A percentile compares a stretch with the other conserved stretches of the same genome.
phyloP scores from a whole-genome alignment of 179 eudicot species.

The Vitellaria paradoxa region DNA sequence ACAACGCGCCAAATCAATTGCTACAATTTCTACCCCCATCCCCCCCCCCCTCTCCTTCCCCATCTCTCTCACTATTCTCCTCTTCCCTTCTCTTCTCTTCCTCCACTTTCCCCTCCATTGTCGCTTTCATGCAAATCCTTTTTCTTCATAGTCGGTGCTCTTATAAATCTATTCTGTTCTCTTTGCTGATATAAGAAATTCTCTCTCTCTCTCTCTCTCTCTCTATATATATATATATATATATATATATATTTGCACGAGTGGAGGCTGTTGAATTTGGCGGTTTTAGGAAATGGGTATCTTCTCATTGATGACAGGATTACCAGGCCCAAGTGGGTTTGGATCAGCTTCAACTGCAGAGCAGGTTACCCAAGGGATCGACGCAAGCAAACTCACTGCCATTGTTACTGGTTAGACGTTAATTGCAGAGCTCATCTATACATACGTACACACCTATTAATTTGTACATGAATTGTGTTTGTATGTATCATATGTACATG shows the following conservation, averaged over 20 bases:
- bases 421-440: too few species aligned
- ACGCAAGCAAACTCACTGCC: slow-evolving; percentile 60
- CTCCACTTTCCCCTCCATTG: not conserved
- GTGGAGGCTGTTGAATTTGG: not conserved
- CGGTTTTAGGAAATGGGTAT: slow-evolving; percentile 18
- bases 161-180: too few species aligned
- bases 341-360: slow-evolving; percentile 82
- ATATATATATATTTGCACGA: not conserved
- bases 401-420: slow-evolving; percentile 55
- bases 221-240: not conserved
- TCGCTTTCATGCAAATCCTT: not conserved
- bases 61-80: too few species aligned
- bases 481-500: too few species aligned
- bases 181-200: too few species aligned
- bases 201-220: slow-evolving; percentile 4
- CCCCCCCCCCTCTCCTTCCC: too few species aligned
- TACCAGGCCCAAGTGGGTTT: slow-evolving; percentile 61
- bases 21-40: too few species aligned
- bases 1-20: not conserved
- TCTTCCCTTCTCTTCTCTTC: not conserved
- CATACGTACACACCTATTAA: too few species aligned
- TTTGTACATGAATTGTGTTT: too few species aligned
- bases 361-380: slow-evolving; percentile 59
- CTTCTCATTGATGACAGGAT: slow-evolving; percentile 43
- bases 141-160: not conserved